Evolutionary conservation across 1,284 basidiomycete genomes (phyloP).

Genomic region (Lignosus rhinocerotis): DNA sequence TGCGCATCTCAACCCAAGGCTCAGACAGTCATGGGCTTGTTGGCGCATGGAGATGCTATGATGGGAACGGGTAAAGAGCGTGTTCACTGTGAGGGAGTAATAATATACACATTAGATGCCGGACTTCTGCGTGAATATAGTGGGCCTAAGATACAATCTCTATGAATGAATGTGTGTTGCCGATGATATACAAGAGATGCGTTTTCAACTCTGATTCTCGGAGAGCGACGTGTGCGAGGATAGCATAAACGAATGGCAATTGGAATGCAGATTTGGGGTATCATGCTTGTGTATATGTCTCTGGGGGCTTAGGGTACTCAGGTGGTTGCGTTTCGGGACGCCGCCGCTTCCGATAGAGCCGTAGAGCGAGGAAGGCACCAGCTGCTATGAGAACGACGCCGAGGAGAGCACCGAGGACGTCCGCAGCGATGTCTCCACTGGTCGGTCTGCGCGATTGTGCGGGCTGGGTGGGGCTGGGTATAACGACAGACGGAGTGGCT

Average conservation of each 20-base stretch:
- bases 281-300: background rate
- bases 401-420: slow-evolving; percentile 26
- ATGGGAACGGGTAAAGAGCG: no score
- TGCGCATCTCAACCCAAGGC: no score
- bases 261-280: background rate
- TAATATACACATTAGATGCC: background rate
- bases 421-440: slow-evolving; percentile 25
- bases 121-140: background rate
- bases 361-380: slow-evolving; percentile 4
- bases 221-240: background rate
- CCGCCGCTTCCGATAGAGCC: slow-evolving; percentile 17
- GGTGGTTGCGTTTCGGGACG: background rate
- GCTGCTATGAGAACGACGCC: slow-evolving; percentile 17
- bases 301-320: background rate
- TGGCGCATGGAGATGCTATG: no score
- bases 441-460: slow-evolving; percentile 8
- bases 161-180: background rate
- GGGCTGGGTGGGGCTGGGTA: slow-evolving; percentile 8
- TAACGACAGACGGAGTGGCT: slow-evolving; percentile 18
- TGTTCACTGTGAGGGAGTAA: no score
- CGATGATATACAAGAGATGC: background rate
- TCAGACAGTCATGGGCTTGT: no score
- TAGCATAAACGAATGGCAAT: background rate
- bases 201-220: no score
- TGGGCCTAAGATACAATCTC: background rate